phyloP scores from a whole-genome alignment of 108 stramenopile species.

The Schizochytrium sp. region DNA sequence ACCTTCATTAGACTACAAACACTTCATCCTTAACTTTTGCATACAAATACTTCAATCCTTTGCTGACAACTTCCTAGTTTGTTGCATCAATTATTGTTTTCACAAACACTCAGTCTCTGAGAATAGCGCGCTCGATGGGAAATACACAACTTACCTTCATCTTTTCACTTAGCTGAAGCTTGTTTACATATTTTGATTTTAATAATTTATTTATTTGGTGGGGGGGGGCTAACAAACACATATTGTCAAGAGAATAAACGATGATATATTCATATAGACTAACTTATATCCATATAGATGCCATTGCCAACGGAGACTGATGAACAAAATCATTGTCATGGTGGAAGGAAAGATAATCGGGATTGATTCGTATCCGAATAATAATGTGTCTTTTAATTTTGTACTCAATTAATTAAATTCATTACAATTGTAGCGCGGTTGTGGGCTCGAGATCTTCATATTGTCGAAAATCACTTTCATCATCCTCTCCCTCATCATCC shows the following conservation, averaged over 20 bases:
- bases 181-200: too few relatives aligned
- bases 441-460: conserved; percentile 45
- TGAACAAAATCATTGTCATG: neutral
- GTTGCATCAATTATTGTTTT: neutral
- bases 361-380: neutral
- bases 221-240: too few relatives aligned
- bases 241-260: too few relatives aligned
- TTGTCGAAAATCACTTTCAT: neutral
- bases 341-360: neutral
- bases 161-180: too few relatives aligned
- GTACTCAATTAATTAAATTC: neutral
- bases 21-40: neutral
- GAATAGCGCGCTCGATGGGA: neutral
- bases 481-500: conserved; percentile 36
- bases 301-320: neutral
- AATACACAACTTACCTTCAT: neutral
- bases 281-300: too few relatives aligned
- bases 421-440: neutral
- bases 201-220: too few relatives aligned
- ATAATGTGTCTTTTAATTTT: neutral
- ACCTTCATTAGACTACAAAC: neutral
- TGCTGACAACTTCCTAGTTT: neutral
- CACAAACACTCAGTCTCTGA: neutral
- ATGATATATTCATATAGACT: too few relatives aligned
- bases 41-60: neutral